Percentiles rank a stretch among this genome's conserved stretches.
Evolutionary conservation across 441 rosid species (phyloP).

Genomic region (Populus trichocarpa): DNA sequence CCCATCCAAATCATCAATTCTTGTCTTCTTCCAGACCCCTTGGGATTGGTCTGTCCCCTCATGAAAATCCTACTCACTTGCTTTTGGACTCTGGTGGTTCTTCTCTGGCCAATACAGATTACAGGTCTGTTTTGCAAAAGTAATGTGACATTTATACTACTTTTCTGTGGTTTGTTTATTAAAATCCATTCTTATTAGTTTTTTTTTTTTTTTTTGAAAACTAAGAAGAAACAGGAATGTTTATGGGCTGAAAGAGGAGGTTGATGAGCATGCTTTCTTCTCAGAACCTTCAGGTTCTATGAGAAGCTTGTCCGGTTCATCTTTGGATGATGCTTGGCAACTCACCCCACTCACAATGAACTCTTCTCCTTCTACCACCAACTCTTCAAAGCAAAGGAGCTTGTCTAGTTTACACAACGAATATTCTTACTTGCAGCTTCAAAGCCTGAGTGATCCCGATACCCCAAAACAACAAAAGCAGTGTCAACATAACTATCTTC

Average conservation of each 20-base stretch:
- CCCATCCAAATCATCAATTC: conserved; percentile 25
- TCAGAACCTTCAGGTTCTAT: conserved; percentile 60
- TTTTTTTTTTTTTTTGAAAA: conserved; percentile 10
- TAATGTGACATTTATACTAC: neutral
- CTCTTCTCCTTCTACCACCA: conserved; percentile 32
- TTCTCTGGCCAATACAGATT: conserved; percentile 38
- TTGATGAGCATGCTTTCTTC: conserved; percentile 70
- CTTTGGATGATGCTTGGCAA: conserved; percentile 71
- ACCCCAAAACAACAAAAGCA: conserved; percentile 38
- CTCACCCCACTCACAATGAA: conserved; percentile 62
- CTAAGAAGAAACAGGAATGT: conserved; percentile 40
- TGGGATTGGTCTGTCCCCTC: conserved; percentile 30
- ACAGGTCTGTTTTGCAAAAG: conserved; percentile 39
- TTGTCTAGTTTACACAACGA: conserved; percentile 39
- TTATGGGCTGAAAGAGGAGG: conserved; percentile 57
- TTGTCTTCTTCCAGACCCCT: conserved; percentile 33
- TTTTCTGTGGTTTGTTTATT: neutral
- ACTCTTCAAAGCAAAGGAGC: conserved; percentile 50
- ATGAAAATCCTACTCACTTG: conserved; percentile 34
- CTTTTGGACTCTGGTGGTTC: conserved; percentile 45
- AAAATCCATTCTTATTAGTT: neutral
- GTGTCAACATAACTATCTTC: conserved; percentile 29
- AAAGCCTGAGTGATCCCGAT: conserved; percentile 35
- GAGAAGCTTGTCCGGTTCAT: conserved; percentile 57
- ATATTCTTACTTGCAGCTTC: conserved; percentile 65